Evolutionary conservation across 2,329 filamentous ascomycete species (phyloP).

Genomic region (Trichophyton rubrum): DNA sequence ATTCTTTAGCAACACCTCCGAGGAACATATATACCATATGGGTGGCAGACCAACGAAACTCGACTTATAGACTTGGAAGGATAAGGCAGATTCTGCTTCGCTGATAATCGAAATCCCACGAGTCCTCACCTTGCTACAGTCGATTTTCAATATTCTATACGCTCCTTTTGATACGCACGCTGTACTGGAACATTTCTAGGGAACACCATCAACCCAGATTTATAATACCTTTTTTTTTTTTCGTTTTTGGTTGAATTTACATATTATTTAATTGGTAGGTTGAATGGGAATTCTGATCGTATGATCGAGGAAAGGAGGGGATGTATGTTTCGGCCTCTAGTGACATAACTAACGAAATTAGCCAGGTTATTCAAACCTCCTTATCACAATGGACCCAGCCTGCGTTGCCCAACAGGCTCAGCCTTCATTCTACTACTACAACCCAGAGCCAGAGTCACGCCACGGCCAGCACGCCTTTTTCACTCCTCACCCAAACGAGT

Average conservation of each 20-base stretch:
- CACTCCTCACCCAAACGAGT: conserved; percentile 48
- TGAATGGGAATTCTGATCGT: not conserved
- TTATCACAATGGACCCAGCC: conserved; percentile 7
- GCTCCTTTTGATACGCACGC: not conserved
- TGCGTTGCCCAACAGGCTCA: conserved; percentile 9
- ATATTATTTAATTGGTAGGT: conserved; percentile 2
- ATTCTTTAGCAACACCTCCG: not conserved
- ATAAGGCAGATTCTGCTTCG: not conserved
- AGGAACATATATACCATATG: not conserved
- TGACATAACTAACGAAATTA: not conserved
- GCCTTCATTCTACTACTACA: conserved; percentile 58
- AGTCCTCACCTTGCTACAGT: not conserved
- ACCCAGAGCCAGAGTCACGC: conserved; percentile 60
- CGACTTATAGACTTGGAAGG: not conserved
- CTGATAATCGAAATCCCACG: not conserved
- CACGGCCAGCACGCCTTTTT: conserved; percentile 65
- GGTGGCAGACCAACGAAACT: not conserved
- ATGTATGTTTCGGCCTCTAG: not conserved
- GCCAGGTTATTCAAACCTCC: not conserved
- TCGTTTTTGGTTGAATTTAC: not conserved
- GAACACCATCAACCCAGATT: not conserved
- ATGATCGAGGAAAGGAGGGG: not conserved
- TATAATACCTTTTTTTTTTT: not conserved
- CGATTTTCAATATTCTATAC: not conserved
- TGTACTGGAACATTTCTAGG: not conserved